Conservation (phyloP, 1,139 yeast species). For the Suhomyces anneliseae region DNA sequence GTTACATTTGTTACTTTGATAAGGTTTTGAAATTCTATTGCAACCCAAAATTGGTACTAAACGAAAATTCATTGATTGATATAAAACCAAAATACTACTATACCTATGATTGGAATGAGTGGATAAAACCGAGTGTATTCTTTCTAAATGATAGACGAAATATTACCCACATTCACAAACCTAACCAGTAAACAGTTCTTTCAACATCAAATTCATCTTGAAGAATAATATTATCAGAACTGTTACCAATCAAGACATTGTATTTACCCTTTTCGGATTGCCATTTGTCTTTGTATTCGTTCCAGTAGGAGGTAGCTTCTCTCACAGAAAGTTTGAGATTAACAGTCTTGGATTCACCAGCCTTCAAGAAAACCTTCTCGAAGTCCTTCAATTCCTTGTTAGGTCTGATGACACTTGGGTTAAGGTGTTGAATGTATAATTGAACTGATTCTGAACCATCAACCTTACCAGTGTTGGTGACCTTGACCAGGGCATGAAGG, state of each 20-base stretch:
- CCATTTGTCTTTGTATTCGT: slow-evolving; percentile 51
- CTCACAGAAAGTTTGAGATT: slow-evolving; percentile 37
- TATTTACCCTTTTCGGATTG: slow-evolving; percentile 50
- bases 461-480: slow-evolving; percentile 41
- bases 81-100: too few species aligned
- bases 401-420: slow-evolving; percentile 49
- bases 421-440: slow-evolving; percentile 40
- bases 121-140: too few species aligned
- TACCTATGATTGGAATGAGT: too few species aligned
- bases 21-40: too few species aligned
- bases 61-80: too few species aligned
- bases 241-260: slow-evolving; percentile 46
- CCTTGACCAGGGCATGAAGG: slow-evolving; percentile 32
- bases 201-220: slow-evolving; percentile 13
- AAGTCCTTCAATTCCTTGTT: slow-evolving; percentile 58
- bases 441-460: slow-evolving; percentile 51
- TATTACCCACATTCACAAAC: slow-evolving; percentile 8
- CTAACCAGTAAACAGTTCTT: slow-evolving; percentile 17
- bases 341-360: slow-evolving; percentile 43
- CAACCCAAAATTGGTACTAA: too few species aligned
- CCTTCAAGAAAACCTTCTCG: slow-evolving; percentile 43
- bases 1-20: too few species aligned
- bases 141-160: too few species aligned
- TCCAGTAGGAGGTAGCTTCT: slow-evolving; percentile 57
- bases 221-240: slow-evolving; percentile 25